These are phyloP conservation scores for Obba rivulosa DNA, from an alignment of 768 basidiomycete species.

Conservation along the genomic window DNA sequence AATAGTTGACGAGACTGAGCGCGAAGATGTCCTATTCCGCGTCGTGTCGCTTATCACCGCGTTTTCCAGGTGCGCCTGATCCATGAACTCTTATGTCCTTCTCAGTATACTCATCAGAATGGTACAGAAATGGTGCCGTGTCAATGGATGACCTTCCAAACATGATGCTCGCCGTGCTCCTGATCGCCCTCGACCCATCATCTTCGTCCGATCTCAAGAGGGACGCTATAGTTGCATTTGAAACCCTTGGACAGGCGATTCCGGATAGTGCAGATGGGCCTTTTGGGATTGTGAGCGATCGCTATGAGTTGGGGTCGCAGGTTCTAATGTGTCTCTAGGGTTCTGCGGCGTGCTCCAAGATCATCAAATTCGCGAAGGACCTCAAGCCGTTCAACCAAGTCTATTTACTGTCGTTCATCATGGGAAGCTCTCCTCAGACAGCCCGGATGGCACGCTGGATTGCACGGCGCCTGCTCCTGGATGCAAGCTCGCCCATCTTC, in stretches of 20 bases:
- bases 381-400: constrained; percentile 47
- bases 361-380: constrained; percentile 34
- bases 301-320: not conserved
- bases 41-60: constrained; percentile 37
- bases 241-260: constrained; percentile 40
- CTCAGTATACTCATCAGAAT: constrained; percentile 1
- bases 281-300: constrained; percentile 15
- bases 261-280: constrained; percentile 22
- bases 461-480: constrained; percentile 42
- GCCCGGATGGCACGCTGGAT: constrained; percentile 54
- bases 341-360: constrained; percentile 36
- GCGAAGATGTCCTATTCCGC: constrained; percentile 31
- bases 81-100: not conserved
- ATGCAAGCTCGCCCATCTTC: not conserved
- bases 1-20: constrained; percentile 12
- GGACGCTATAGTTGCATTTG: constrained; percentile 43
- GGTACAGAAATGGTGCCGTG: constrained; percentile 30
- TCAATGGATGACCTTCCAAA: constrained; percentile 38
- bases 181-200: constrained; percentile 52
- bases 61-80: constrained; percentile 46
- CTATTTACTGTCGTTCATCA: constrained; percentile 44
- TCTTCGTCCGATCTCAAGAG: constrained; percentile 38
- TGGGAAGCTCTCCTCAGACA: constrained; percentile 42
- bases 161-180: constrained; percentile 42
- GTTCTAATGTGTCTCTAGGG: constrained; percentile 32